Evolutionary conservation across 1,284 basidiomycete genomes (phyloP).

Genomic region (Afroboletus lepidellus): DNA sequence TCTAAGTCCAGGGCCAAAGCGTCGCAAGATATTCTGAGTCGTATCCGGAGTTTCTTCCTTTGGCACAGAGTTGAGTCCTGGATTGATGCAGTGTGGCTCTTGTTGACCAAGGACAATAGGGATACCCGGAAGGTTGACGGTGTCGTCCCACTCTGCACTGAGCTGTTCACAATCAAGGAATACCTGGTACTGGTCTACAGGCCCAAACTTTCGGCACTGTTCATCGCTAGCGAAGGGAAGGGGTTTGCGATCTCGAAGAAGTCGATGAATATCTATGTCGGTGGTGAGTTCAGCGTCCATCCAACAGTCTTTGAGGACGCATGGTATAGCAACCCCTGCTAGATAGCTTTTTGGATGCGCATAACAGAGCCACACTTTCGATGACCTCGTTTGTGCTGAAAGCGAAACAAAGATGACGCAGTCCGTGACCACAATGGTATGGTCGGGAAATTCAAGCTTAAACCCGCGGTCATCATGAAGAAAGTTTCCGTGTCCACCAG

Average conservation of each 20-base stretch:
- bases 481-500: too few relatives aligned
- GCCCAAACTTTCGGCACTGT: too few relatives aligned
- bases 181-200: too few relatives aligned
- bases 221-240: too few relatives aligned
- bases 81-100: not conserved
- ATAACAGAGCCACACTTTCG: not conserved
- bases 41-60: not conserved
- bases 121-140: too few relatives aligned
- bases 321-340: not conserved
- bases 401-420: not conserved
- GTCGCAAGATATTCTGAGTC: not conserved
- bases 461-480: too few relatives aligned
- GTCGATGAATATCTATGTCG: not conserved
- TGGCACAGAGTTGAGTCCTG: not conserved
- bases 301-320: not conserved
- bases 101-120: not conserved
- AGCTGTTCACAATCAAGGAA: too few relatives aligned
- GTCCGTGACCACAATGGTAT: not conserved
- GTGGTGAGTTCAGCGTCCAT: not conserved
- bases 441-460: too few relatives aligned
- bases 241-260: not conserved
- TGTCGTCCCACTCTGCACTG: too few relatives aligned
- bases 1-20: not conserved
- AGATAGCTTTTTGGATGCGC: too few relatives aligned
- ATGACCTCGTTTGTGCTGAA: not conserved